Conservation (phyloP, 2,329 filamentous ascomycete species). For the Dothideomycetes sp. region DNA sequence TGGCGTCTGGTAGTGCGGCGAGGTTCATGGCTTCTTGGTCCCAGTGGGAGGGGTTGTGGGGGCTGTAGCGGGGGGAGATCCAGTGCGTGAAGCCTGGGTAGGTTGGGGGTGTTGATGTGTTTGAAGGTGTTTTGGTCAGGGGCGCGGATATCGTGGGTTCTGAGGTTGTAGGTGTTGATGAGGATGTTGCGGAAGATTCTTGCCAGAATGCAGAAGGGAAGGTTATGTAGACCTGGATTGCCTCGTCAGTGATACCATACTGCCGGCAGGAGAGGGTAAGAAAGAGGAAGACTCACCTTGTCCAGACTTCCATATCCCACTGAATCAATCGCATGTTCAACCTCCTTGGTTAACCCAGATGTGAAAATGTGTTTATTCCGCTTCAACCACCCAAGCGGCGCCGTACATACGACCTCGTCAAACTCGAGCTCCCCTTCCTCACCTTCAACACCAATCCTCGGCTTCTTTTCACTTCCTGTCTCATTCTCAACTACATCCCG, state of each 20-base stretch:
- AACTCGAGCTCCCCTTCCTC: slow-evolving; percentile 29
- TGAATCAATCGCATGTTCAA: slow-evolving; percentile 34
- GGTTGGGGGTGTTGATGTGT: slow-evolving; percentile 14
- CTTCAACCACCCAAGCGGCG: slow-evolving; percentile 44
- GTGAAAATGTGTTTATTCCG: slow-evolving; percentile 33
- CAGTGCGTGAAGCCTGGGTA: slow-evolving; percentile 65
- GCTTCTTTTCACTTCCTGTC: slow-evolving; percentile 33
- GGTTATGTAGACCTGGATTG: slow-evolving; percentile 34
- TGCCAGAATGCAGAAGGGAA: slow-evolving; percentile 42
- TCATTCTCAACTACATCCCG: slow-evolving; percentile 27
- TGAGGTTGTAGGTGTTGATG: neutral
- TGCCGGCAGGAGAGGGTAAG: neutral
- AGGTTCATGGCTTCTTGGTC: slow-evolving; percentile 57
- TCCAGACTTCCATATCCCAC: slow-evolving; percentile 12
- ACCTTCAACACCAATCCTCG: slow-evolving; percentile 42
- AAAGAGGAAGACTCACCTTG: slow-evolving; percentile 8
- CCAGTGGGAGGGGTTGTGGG: slow-evolving; percentile 53
- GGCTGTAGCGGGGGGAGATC: slow-evolving; percentile 58
- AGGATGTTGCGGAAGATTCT: neutral
- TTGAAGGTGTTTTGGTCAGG: slow-evolving; percentile 12
- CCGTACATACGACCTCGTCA: slow-evolving; percentile 42
- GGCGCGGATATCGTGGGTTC: slow-evolving; percentile 16
- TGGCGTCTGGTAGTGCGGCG: slow-evolving; percentile 47
- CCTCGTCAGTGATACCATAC: slow-evolving; percentile 1
- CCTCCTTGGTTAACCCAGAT: slow-evolving; percentile 30